Conservation (phyloP, 495 filamentous ascomycete genomes). For the Penicillium verhagenii region DNA sequence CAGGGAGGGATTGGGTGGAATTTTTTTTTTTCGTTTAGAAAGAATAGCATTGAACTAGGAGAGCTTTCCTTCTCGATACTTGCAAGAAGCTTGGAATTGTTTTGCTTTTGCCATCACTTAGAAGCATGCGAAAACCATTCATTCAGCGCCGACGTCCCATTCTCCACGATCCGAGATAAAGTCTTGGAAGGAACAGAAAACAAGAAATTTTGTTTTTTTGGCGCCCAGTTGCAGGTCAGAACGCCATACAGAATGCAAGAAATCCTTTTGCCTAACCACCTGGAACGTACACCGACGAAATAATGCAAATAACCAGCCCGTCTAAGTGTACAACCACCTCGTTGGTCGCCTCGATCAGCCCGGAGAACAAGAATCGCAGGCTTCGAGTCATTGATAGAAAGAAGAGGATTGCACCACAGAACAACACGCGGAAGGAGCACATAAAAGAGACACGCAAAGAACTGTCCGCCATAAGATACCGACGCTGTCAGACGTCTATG, state of each 20-base stretch:
- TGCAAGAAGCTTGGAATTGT: constrained; percentile 11
- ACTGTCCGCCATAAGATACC: constrained; percentile 51
- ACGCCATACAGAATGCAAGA: constrained; percentile 52
- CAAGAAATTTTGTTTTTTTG: constrained; percentile 13
- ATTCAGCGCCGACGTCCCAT: constrained; percentile 37
- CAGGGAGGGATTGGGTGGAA: no score
- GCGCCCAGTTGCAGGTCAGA: constrained; percentile 47
- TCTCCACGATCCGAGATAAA: constrained; percentile 45
- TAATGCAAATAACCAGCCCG: constrained; percentile 6
- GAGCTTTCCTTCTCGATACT: constrained; percentile 28
- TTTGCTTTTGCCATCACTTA: constrained; percentile 14
- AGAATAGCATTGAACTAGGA: constrained; percentile 30
- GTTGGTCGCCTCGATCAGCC: constrained; percentile 21
- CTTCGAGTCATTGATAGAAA: constrained; percentile 20
- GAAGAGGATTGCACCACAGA: constrained; percentile 17
- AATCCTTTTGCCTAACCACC: constrained; percentile 34
- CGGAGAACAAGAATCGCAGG: constrained; percentile 32
- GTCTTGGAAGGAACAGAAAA: constrained; percentile 32
- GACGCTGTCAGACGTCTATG: constrained; percentile 51
- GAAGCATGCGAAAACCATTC: constrained; percentile 24
- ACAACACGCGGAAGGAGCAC: constrained; percentile 27
- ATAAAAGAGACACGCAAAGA: constrained; percentile 26
- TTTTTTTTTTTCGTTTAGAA: no score
- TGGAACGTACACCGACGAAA: constrained; percentile 18
- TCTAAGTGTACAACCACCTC: not conserved